These are phyloP conservation scores for Ananas comosus DNA, from an alignment of 176 grass and related monocot species.

Conservation along the genomic window DNA sequence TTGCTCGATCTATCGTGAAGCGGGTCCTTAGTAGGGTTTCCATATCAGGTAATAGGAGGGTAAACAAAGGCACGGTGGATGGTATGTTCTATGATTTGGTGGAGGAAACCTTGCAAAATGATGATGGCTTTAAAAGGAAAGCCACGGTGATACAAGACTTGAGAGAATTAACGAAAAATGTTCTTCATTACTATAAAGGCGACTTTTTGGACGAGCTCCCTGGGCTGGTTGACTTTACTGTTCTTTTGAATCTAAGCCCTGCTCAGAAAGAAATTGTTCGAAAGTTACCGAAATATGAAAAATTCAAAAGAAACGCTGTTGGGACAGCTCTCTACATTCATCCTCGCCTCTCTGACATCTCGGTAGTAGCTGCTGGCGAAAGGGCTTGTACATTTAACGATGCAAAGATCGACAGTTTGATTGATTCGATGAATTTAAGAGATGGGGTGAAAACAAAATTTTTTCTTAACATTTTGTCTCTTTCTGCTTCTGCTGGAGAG, in stretches of 20 bases:
- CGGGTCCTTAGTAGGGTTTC: constrained; percentile 68
- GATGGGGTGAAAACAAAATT: constrained; percentile 89
- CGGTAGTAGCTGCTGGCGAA: constrained; percentile 54
- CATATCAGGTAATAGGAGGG: constrained; percentile 42
- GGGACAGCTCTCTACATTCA: constrained; percentile 67
- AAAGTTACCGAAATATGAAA: constrained; percentile 52
- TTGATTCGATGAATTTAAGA: constrained; percentile 38
- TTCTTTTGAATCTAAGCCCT: constrained; percentile 56
- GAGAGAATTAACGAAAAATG: constrained; percentile 75
- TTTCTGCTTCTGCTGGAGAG: constrained; percentile 67
- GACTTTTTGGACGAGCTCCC: constrained; percentile 92
- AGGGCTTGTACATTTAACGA: constrained; percentile 34
- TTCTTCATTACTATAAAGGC: constrained; percentile 94
- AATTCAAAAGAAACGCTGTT: constrained; percentile 61
- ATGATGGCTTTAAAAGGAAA: constrained; percentile 72
- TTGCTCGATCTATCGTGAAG: constrained; percentile 49
- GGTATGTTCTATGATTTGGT: constrained; percentile 49
- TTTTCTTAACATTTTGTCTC: constrained; percentile 71
- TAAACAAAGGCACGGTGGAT: constrained; percentile 32
- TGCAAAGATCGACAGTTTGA: constrained; percentile 40
- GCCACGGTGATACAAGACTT: constrained; percentile 75
- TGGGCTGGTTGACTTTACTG: constrained; percentile 70
- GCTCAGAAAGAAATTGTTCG: constrained; percentile 51
- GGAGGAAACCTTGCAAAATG: constrained; percentile 59
- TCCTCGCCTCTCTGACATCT: constrained; percentile 57